Conservation (phyloP, 208 protist genomes). For the Phytomonas francai region DNA sequence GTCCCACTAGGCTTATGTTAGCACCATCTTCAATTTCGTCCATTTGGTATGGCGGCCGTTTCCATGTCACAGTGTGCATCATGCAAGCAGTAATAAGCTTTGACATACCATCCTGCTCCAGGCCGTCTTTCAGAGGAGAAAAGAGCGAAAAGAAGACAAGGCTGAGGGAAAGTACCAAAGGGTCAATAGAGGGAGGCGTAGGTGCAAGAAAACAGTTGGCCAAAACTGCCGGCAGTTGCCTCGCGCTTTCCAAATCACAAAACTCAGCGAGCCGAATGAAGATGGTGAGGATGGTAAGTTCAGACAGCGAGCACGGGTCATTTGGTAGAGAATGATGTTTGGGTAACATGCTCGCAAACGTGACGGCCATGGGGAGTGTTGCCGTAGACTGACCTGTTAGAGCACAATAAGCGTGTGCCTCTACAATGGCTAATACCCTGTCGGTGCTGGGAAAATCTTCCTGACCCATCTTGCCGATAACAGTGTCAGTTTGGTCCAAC, state of each 20-base stretch:
- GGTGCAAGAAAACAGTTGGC: slow-evolving; percentile 17
- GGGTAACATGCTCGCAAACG: slow-evolving; percentile 33
- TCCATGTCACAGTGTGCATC: background rate
- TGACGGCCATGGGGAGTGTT: slow-evolving; percentile 48
- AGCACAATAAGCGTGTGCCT: slow-evolving; percentile 17
- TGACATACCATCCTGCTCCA: background rate
- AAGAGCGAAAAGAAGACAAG: slow-evolving; percentile 15
- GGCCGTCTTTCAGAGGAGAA: background rate
- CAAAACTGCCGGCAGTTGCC: slow-evolving; percentile 13
- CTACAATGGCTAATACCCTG: slow-evolving; percentile 19
- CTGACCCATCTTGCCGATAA: background rate
- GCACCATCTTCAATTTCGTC: background rate
- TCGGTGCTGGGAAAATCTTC: background rate
- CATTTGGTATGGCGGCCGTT: background rate
- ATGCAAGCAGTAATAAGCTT: background rate
- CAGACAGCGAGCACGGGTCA: slow-evolving; percentile 11
- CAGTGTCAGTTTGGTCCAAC: background rate
- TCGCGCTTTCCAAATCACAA: slow-evolving; percentile 13
- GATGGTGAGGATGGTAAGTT: slow-evolving; percentile 9
- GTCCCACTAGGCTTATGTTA: background rate
- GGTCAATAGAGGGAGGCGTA: slow-evolving; percentile 11
- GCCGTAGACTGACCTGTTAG: slow-evolving; percentile 7
- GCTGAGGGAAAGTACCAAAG: slow-evolving; percentile 21
- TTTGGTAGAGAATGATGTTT: slow-evolving; percentile 21
- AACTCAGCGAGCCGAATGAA: slow-evolving; percentile 16